Conservation (phyloP, 371 early-diverging fungal species). For the Batkoa obscura region DNA sequence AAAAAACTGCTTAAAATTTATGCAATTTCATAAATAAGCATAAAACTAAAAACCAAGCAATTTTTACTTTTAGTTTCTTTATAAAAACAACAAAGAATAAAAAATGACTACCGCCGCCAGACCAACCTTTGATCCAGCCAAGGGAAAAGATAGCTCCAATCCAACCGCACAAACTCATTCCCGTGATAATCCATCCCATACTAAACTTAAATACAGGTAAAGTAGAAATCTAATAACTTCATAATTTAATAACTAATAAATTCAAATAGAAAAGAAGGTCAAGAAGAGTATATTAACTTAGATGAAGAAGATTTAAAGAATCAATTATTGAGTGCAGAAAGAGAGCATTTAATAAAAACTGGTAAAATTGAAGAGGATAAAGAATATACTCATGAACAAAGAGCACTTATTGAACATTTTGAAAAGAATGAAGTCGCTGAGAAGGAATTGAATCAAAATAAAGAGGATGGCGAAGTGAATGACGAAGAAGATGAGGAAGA, state of each 20-base stretch:
- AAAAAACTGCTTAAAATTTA: too few species aligned
- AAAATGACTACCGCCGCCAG: constrained; percentile 48
- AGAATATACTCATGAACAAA: constrained; percentile 13
- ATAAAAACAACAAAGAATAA: not conserved
- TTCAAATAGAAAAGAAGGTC: constrained; percentile 12
- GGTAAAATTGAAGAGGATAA: constrained; percentile 8
- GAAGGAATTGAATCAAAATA: constrained; percentile 24
- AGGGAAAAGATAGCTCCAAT: constrained; percentile 51
- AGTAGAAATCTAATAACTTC: not conserved
- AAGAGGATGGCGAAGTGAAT: constrained; percentile 36
- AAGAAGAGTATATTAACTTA: constrained; percentile 15
- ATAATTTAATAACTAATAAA: not conserved
- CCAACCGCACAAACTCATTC: constrained; percentile 53
- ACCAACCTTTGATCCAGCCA: constrained; percentile 68
- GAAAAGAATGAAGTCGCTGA: constrained; percentile 18
- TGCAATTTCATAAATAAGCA: too few species aligned
- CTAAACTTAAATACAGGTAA: constrained; percentile 68
- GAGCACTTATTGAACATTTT: constrained; percentile 14
- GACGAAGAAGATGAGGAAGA: constrained; percentile 23
- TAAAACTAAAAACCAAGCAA: too few species aligned
- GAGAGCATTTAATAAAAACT: constrained; percentile 8
- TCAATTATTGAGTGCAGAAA: constrained; percentile 28
- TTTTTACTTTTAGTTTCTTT: too few species aligned
- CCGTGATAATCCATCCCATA: constrained; percentile 69
- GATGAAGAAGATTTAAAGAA: constrained; percentile 14